Percentiles rank a stretch among this genome's conserved stretches.
phyloP scores from a whole-genome alignment of 768 basidiomycete genomes.

The Mrakia hoshinonis region DNA sequence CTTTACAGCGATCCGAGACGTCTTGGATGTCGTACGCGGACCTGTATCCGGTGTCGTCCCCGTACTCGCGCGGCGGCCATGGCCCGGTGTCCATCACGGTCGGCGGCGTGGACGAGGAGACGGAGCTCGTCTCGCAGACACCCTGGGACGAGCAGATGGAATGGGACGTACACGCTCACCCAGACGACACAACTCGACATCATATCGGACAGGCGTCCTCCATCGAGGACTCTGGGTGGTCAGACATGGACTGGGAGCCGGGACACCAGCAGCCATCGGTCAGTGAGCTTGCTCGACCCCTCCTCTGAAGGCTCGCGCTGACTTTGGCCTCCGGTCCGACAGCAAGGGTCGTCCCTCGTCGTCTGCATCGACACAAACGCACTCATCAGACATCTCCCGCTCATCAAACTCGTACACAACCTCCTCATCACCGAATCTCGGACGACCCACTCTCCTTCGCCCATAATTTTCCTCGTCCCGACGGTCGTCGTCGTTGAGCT shows the following conservation, averaged over 20 bases:
- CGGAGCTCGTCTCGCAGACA: background rate
- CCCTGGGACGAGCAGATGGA: constrained; percentile 9
- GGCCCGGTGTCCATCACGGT: constrained; percentile 7
- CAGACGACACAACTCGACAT: background rate
- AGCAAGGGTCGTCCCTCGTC: background rate
- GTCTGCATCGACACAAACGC: constrained; percentile 3
- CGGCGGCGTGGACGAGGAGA: background rate
- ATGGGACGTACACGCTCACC: background rate
- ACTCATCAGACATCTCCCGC: background rate
- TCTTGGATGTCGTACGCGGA: constrained; percentile 13
- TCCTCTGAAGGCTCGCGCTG: background rate
- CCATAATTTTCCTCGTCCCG: background rate
- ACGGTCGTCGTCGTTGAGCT: background rate
- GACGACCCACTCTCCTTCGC: background rate
- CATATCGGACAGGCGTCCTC: background rate
- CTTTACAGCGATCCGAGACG: no score
- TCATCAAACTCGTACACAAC: background rate
- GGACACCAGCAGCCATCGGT: background rate
- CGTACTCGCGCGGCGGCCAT: background rate
- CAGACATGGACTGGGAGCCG: background rate
- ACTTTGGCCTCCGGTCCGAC: background rate
- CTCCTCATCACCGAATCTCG: background rate
- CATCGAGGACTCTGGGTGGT: background rate
- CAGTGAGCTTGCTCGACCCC: background rate
- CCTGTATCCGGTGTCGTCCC: constrained; percentile 1